Conservation (phyloP, 768 basidiomycete genomes). For the Sistotremastrum suecicum region DNA sequence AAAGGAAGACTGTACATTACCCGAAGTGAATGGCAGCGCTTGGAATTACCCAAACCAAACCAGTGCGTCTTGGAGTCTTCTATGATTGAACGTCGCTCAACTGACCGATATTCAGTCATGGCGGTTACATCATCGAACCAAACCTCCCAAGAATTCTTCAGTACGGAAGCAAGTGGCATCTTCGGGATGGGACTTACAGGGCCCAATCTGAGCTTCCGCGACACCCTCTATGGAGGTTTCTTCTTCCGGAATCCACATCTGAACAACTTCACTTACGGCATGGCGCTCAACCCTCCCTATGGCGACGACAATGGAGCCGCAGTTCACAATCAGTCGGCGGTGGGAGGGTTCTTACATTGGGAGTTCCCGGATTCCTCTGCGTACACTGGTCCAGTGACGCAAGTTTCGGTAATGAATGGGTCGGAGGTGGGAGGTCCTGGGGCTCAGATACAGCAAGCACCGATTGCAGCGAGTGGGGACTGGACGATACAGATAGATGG, state of each 20-base stretch:
- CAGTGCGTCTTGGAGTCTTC: background rate
- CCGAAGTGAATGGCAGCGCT: background rate
- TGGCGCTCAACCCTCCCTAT: background rate
- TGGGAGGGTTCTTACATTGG: background rate
- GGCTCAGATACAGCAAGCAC: background rate
- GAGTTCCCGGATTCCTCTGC: background rate
- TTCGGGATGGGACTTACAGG: background rate
- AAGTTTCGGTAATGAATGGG: no score
- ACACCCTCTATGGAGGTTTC: background rate
- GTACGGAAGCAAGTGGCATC: background rate
- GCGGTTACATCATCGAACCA: background rate
- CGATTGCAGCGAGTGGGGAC: background rate
- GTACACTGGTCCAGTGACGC: background rate
- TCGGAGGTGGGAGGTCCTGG: background rate
- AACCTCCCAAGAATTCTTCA: background rate
- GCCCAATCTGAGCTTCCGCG: background rate
- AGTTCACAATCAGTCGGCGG: background rate
- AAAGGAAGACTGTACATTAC: background rate
- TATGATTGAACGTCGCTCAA: background rate
- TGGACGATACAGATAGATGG: background rate
- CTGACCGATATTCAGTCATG: no score
- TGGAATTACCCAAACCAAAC: background rate
- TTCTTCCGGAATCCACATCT: background rate
- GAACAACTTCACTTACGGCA: background rate
- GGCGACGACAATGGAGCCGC: background rate